These are phyloP conservation scores for Lachancea lanzarotensis DNA, from an alignment of 805 yeast species.

Conservation along the genomic window DNA sequence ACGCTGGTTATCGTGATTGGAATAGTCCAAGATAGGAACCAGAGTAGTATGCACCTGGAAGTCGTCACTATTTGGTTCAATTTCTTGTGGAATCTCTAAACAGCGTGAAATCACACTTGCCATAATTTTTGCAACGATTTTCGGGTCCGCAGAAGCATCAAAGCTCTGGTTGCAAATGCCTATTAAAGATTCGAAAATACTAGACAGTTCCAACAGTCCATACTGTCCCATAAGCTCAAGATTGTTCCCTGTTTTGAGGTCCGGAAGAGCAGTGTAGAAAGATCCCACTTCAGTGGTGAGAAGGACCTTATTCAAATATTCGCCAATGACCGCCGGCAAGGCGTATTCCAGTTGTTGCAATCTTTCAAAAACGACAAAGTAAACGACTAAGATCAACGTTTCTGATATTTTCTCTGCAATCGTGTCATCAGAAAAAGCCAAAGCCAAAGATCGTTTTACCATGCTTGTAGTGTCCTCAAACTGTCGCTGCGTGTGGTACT, in stretches of 20 bases:
- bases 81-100: slow-evolving; percentile 55
- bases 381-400: slow-evolving; percentile 18
- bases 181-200: slow-evolving; percentile 1
- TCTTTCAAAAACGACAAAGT: slow-evolving; percentile 14
- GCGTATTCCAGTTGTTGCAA: slow-evolving; percentile 10
- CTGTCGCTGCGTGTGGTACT: slow-evolving; percentile 18
- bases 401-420: slow-evolving; percentile 17
- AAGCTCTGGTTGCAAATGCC: slow-evolving; percentile 3
- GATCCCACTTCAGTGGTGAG: slow-evolving; percentile 13
- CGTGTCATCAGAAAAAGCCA: slow-evolving; percentile 18
- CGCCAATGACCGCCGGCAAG: slow-evolving; percentile 14
- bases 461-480: slow-evolving; percentile 24
- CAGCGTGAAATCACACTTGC: slow-evolving; percentile 53
- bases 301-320: slow-evolving; percentile 21
- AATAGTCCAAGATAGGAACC: slow-evolving; percentile 64
- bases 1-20: slow-evolving; percentile 45
- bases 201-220: not conserved
- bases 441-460: slow-evolving; percentile 27
- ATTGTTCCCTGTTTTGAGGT: not conserved
- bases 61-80: slow-evolving; percentile 29
- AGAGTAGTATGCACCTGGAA: slow-evolving; percentile 47
- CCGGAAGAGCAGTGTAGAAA: slow-evolving; percentile 1
- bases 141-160: not conserved
- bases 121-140: slow-evolving; percentile 21
- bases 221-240: slow-evolving; percentile 4